These are phyloP conservation scores for Zygoascus meyerae DNA, from an alignment of 1,139 yeast species.

Conservation along the genomic window DNA sequence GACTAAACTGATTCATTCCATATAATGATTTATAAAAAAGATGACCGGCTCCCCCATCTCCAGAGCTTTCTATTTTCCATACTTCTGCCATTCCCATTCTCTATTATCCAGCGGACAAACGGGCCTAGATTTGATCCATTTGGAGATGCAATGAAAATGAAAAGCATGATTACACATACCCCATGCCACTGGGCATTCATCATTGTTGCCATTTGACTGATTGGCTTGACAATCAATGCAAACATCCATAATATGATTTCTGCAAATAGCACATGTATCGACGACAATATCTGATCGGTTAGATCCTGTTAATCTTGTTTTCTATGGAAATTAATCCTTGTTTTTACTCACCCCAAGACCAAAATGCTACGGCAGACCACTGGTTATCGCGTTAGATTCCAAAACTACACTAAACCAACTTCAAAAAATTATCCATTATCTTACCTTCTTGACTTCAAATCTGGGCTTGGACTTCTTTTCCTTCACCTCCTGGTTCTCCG, in stretches of 20 bases:
- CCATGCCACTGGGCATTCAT: conserved; percentile 95
- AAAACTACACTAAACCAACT: neutral
- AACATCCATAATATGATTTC: conserved; percentile 97
- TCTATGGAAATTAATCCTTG: neutral
- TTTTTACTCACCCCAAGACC: conserved; percentile 85
- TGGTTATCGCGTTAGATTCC: conserved; percentile 26
- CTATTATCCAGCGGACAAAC: conserved; percentile 96
- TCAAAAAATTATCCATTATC: neutral
- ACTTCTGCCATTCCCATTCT: conserved; percentile 81
- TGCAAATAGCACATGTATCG: conserved; percentile 96
- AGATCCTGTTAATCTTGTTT: neutral
- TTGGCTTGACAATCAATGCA: conserved; percentile 95
- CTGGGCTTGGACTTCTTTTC: conserved; percentile 40
- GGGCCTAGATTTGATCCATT: conserved; percentile 96
- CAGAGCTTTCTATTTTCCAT: conserved; percentile 44
- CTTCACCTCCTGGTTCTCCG: conserved; percentile 30
- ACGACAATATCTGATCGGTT: conserved; percentile 59
- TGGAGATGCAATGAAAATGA: conserved; percentile 90
- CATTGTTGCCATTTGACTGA: conserved; percentile 58
- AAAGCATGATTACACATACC: conserved; percentile 94
- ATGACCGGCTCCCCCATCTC: no score
- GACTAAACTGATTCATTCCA: neutral
- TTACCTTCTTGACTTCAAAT: conserved; percentile 59
- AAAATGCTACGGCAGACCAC: conserved; percentile 99
- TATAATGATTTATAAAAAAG: conserved; percentile 2